phyloP scores from a whole-genome alignment of 2,329 filamentous ascomycete species.

The Cytospora mali region DNA sequence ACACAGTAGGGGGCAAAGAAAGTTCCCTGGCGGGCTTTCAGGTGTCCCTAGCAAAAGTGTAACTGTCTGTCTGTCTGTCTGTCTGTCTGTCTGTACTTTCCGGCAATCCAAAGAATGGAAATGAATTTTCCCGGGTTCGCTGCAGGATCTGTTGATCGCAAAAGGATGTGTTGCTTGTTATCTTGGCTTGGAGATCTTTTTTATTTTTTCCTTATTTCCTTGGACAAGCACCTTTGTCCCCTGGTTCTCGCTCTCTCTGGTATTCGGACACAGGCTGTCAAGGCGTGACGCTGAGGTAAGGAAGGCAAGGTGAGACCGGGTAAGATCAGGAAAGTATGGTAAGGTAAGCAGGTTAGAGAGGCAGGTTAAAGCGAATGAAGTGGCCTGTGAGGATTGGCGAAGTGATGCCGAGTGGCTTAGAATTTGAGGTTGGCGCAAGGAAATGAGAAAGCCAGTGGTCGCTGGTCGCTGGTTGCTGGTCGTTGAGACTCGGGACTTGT shows the following conservation, averaged over 20 bases:
- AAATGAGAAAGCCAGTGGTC: neutral
- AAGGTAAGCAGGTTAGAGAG: neutral
- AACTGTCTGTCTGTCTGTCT: neutral
- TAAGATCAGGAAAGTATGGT: neutral
- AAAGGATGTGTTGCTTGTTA: neutral
- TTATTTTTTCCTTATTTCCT: neutral
- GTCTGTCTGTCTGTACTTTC: neutral
- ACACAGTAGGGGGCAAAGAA: no score
- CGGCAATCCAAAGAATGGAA: neutral
- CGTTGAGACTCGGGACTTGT: neutral
- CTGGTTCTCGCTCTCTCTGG: neutral
- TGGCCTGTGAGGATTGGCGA: neutral
- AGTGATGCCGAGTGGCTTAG: neutral
- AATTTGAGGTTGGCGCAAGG: neutral
- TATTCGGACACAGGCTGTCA: neutral
- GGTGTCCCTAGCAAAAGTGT: neutral
- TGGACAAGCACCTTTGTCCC: neutral
- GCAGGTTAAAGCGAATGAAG: neutral
- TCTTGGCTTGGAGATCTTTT: neutral
- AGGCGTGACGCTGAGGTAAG: neutral
- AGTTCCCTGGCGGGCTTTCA: no score
- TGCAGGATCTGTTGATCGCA: neutral
- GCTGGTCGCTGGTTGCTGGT: no score
- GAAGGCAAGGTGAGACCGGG: neutral
- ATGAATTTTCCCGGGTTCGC: neutral